phyloP scores from a whole-genome alignment of 768 basidiomycete genomes.

The Tylopilus vinaceipallidus region DNA sequence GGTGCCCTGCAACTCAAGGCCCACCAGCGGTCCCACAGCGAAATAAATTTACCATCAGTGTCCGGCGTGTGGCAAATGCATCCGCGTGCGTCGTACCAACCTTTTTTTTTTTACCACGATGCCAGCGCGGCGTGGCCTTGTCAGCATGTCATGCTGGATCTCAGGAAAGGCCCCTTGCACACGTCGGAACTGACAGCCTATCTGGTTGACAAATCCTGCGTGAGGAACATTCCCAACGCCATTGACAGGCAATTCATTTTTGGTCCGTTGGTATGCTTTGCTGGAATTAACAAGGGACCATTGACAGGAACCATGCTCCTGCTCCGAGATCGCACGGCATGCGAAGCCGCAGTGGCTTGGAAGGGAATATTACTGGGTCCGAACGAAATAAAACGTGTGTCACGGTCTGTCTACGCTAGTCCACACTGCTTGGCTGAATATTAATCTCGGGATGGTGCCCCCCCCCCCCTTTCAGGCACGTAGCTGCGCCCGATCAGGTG shows the following conservation, averaged over 20 bases:
- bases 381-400: neutral
- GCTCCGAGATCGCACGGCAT: constrained; percentile 6
- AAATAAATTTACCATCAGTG: neutral
- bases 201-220: neutral
- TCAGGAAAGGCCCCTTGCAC: constrained; percentile 1
- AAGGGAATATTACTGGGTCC: neutral
- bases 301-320: constrained; percentile 7
- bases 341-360: neutral
- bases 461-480: too few species aligned
- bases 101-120: constrained; percentile 10
- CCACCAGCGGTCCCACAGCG: constrained; percentile 4
- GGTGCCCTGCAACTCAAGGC: neutral
- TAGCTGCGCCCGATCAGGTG: constrained; percentile 7
- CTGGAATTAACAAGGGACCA: constrained; percentile 1
- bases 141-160: constrained; percentile 1
- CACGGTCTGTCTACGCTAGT: neutral
- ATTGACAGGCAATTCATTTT: too few species aligned
- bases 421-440: neutral
- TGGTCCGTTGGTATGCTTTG: neutral
- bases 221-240: constrained; percentile 11
- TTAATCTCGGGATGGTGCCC: neutral
- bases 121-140: constrained; percentile 4
- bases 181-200: constrained; percentile 7
- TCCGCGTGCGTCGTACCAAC: neutral
- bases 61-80: neutral